These are phyloP conservation scores for Globisporangium ultimum DNA, from an alignment of 352 stramenopile genomes.

Conservation along the genomic window DNA sequence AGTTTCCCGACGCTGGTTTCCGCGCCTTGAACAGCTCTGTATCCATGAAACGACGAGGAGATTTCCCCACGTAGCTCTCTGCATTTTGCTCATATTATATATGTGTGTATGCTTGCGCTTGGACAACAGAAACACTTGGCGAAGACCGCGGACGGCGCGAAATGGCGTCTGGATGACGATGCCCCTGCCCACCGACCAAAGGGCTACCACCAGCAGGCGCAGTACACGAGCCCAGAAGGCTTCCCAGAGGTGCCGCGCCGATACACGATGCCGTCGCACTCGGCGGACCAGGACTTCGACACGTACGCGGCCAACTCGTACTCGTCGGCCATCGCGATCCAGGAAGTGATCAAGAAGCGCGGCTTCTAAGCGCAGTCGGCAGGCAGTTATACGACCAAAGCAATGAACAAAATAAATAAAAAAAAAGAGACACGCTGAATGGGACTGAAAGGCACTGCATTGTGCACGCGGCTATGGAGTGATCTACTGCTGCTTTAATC, in stretches of 20 bases:
- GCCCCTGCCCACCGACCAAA: slow-evolving; percentile 42
- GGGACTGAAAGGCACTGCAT: background rate
- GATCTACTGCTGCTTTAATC: too few species aligned
- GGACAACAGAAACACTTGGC: slow-evolving; percentile 30
- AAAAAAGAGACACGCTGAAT: background rate
- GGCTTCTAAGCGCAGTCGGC: slow-evolving; percentile 51
- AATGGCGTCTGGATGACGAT: slow-evolving; percentile 72
- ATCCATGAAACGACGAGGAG: background rate
- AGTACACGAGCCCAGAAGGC: slow-evolving; percentile 61
- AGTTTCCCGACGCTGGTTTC: background rate
- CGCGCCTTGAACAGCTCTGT: background rate
- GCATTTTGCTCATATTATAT: background rate
- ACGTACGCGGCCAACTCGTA: slow-evolving; percentile 88
- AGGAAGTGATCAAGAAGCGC: slow-evolving; percentile 74
- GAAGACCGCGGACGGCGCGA: slow-evolving; percentile 43
- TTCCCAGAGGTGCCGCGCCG: slow-evolving; percentile 76
- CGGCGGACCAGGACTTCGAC: slow-evolving; percentile 58
- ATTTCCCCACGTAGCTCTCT: background rate
- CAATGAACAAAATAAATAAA: background rate
- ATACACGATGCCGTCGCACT: slow-evolving; percentile 72
- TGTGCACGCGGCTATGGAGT: too few species aligned
- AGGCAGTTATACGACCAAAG: background rate
- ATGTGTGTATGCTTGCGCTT: too few species aligned
- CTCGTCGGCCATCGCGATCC: slow-evolving; percentile 77
- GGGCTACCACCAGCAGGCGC: slow-evolving; percentile 54